A percentile compares a stretch with the other conserved stretches of the same genome.
These are phyloP conservation scores for Tricharina praecox DNA, from an alignment of 495 filamentous ascomycete species.

Conservation along the genomic window DNA sequence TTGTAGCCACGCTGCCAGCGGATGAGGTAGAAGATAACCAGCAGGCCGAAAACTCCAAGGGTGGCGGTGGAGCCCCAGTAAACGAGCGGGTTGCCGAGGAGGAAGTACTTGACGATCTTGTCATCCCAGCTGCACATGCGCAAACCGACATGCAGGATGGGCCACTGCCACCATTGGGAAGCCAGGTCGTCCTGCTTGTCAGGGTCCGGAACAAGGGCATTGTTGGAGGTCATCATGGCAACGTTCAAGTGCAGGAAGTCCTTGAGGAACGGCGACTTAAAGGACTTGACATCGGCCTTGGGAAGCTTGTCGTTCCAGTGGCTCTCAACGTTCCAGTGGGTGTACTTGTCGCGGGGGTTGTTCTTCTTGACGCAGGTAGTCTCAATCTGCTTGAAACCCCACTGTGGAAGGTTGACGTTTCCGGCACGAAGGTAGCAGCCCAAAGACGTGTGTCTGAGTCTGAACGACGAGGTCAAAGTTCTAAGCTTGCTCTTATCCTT, in stretches of 20 bases:
- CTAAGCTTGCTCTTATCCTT: conserved; percentile 70
- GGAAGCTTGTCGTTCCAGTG: conserved; percentile 89
- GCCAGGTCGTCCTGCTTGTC: conserved; percentile 98
- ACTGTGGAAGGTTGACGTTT: conserved; percentile 91
- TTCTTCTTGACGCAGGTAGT: conserved; percentile 89
- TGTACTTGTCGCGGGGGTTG: conserved; percentile 80
- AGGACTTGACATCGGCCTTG: conserved; percentile 73
- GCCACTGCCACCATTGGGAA: conserved; percentile 97
- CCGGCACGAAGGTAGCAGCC: conserved; percentile 91
- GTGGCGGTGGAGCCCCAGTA: conserved; percentile 86
- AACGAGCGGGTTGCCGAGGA: conserved; percentile 87
- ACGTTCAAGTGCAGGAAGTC: conserved; percentile 97
- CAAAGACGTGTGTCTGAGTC: conserved; percentile 63
- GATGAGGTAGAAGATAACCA: conserved; percentile 70
- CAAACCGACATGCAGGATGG: conserved; percentile 80
- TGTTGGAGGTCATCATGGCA: conserved; percentile 99
- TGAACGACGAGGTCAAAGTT: conserved; percentile 85
- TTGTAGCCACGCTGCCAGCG: conserved; percentile 92
- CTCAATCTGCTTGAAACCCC: conserved; percentile 99
- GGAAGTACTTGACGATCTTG: conserved; percentile 87
- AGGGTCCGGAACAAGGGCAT: conserved; percentile 90
- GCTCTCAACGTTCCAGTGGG: conserved; percentile 96
- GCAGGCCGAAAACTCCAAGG: conserved; percentile 50
- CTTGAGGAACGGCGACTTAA: conserved; percentile 88
- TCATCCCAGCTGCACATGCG: conserved; percentile 99